These are phyloP conservation scores for Trypanosomatidae sp. DNA, from an alignment of 208 protist species.

Conservation along the genomic window DNA sequence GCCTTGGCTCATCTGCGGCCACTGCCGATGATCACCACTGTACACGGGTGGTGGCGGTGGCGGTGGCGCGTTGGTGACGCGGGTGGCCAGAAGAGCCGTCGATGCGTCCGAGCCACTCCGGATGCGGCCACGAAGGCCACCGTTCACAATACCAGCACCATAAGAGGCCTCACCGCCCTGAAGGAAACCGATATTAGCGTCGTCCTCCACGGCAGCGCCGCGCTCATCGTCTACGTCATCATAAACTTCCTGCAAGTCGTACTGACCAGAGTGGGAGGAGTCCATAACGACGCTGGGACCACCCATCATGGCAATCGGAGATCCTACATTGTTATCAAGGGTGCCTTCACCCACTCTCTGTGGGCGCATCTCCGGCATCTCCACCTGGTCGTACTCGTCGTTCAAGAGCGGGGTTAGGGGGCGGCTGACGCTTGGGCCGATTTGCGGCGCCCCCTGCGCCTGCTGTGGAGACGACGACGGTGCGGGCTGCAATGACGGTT, in stretches of 20 bases:
- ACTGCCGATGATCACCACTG: slow-evolving; percentile 9
- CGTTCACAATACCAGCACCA: not conserved
- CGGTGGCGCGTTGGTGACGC: slow-evolving; percentile 11
- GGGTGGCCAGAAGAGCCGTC: slow-evolving; percentile 24
- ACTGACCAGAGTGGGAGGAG: slow-evolving; percentile 15
- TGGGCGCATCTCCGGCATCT: not conserved
- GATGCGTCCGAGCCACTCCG: slow-evolving; percentile 21
- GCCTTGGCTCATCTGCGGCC: not conserved
- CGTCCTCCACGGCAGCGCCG: slow-evolving; percentile 2
- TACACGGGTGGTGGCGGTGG: slow-evolving; percentile 31
- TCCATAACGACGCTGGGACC: slow-evolving; percentile 5
- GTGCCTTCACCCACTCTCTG: not conserved
- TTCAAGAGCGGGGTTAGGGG: slow-evolving; percentile 25
- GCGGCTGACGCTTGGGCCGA: slow-evolving; percentile 29
- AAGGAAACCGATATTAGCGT: slow-evolving; percentile 6
- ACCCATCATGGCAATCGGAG: not conserved
- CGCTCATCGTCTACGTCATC: slow-evolving; percentile 31
- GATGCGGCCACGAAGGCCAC: not conserved
- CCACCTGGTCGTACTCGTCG: slow-evolving; percentile 17
- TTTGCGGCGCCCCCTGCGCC: slow-evolving; percentile 6
- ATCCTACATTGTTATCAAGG: not conserved
- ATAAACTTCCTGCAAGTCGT: slow-evolving; percentile 33
- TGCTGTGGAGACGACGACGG: not conserved
- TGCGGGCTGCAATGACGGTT: not conserved
- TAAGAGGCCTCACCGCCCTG: not conserved